These are phyloP conservation scores for Polyporus arcularius DNA, from an alignment of 768 basidiomycete species.

Conservation along the genomic window DNA sequence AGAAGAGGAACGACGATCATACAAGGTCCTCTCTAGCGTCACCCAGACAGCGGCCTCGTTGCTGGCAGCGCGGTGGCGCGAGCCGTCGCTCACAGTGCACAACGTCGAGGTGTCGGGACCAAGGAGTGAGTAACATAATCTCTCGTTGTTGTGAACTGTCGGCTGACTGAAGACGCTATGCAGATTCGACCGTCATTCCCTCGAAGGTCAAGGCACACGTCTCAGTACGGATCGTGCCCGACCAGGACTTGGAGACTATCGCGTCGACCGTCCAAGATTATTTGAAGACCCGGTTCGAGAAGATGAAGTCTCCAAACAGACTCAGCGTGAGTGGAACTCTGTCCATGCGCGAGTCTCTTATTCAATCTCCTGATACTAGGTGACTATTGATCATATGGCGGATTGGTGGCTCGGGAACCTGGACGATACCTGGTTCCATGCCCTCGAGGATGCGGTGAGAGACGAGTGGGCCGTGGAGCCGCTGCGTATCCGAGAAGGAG, in stretches of 20 bases:
- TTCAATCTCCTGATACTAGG: slow-evolving; percentile 42
- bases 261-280: slow-evolving; percentile 59
- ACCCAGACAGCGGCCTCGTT: slow-evolving; percentile 68
- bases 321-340: slow-evolving; percentile 55
- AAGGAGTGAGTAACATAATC: slow-evolving; percentile 51
- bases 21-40: slow-evolving; percentile 66
- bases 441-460: slow-evolving; percentile 77
- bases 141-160: neutral
- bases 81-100: slow-evolving; percentile 89
- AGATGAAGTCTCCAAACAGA: slow-evolving; percentile 65
- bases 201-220: slow-evolving; percentile 80
- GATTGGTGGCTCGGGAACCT: slow-evolving; percentile 97
- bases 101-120: slow-evolving; percentile 82
- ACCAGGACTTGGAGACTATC: slow-evolving; percentile 79
- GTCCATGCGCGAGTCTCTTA: neutral
- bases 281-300: slow-evolving; percentile 58
- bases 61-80: slow-evolving; percentile 81
- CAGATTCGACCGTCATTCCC: slow-evolving; percentile 90
- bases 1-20: slow-evolving; percentile 65
- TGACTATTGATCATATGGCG: slow-evolving; percentile 79
- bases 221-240: slow-evolving; percentile 92
- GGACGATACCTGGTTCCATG: slow-evolving; percentile 82
- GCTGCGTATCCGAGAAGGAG: slow-evolving; percentile 89
- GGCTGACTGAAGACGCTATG: neutral
- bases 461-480: slow-evolving; percentile 90